phyloP scores from a whole-genome alignment of 345 rosid genomes.

The Brassica carinata region DNA sequence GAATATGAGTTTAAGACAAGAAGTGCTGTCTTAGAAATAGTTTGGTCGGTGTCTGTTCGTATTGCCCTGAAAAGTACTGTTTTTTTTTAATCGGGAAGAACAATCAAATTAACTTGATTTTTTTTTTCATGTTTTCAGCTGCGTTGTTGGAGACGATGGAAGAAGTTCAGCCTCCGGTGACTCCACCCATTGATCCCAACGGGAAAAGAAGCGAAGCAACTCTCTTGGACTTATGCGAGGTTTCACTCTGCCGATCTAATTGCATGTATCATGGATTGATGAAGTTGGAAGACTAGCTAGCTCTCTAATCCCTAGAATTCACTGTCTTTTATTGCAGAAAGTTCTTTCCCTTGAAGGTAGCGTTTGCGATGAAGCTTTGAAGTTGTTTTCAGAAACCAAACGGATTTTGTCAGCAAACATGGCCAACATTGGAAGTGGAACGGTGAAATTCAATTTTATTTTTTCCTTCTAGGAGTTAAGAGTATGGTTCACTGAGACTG shows the following conservation, averaged over 20 bases:
- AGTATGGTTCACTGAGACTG: slow-evolving; percentile 24
- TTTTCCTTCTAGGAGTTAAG: slow-evolving; percentile 4
- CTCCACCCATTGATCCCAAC: slow-evolving; percentile 40
- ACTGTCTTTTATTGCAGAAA: slow-evolving; percentile 49
- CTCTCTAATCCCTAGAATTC: not conserved
- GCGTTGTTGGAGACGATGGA: slow-evolving; percentile 34
- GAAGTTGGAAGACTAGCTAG: not conserved
- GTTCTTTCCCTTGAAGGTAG: slow-evolving; percentile 59
- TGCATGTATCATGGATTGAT: not conserved
- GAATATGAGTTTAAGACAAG: not conserved
- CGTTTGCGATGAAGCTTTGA: slow-evolving; percentile 45
- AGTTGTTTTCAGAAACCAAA: slow-evolving; percentile 72
- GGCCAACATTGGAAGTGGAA: slow-evolving; percentile 64
- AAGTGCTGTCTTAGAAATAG: not conserved
- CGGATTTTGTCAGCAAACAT: slow-evolving; percentile 56
- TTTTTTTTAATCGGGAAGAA: not conserved
- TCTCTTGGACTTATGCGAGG: slow-evolving; percentile 42
- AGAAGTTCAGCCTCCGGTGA: slow-evolving; percentile 45
- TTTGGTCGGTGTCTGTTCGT: slow-evolving; percentile 1
- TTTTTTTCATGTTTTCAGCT: slow-evolving; percentile 27
- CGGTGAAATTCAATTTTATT: slow-evolving; percentile 41
- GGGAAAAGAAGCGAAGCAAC: slow-evolving; percentile 35
- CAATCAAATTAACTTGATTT: slow-evolving; percentile 2
- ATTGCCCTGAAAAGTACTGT: slow-evolving; percentile 10
- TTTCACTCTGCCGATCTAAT: slow-evolving; percentile 4